phyloP scores from a whole-genome alignment of 2,329 filamentous ascomycete genomes.

The Fusarium oligoseptatum region DNA sequence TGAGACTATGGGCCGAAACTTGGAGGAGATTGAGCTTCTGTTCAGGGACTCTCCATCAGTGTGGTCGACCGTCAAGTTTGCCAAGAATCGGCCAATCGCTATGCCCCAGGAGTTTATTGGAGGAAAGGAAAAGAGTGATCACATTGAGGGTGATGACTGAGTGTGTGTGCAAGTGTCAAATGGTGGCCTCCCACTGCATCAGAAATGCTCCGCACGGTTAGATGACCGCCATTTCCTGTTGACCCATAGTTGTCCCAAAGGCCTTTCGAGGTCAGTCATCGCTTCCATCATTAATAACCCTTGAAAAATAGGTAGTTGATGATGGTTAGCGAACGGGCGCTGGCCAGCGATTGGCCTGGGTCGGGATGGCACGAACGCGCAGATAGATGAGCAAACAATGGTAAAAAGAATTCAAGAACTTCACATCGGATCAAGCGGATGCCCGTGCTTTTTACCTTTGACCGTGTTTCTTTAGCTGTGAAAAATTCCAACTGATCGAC shows the following conservation, averaged over 20 bases:
- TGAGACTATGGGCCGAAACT: slow-evolving; percentile 50
- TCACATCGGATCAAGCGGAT: background rate
- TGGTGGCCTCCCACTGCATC: background rate
- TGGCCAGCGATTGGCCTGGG: background rate
- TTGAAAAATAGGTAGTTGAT: background rate
- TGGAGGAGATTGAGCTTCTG: slow-evolving; percentile 49
- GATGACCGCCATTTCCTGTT: background rate
- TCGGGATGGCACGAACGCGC: background rate
- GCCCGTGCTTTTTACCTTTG: background rate
- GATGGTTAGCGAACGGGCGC: background rate
- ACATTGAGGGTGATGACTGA: slow-evolving; percentile 15
- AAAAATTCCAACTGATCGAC: background rate
- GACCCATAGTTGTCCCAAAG: no score
- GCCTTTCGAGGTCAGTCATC: no score
- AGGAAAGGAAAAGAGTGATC: slow-evolving; percentile 28
- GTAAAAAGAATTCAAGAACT: background rate
- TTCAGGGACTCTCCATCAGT: slow-evolving; percentile 39
- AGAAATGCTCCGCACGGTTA: background rate
- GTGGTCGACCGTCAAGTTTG: slow-evolving; percentile 35
- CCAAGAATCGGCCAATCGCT: slow-evolving; percentile 26
- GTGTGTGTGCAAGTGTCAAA: background rate
- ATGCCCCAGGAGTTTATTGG: slow-evolving; percentile 29
- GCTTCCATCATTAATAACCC: background rate
- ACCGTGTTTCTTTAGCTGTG: background rate
- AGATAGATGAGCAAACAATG: background rate